Evolutionary conservation across 2,329 filamentous ascomycete species (phyloP).

Genomic region (Mycosphaerella sp.): DNA sequence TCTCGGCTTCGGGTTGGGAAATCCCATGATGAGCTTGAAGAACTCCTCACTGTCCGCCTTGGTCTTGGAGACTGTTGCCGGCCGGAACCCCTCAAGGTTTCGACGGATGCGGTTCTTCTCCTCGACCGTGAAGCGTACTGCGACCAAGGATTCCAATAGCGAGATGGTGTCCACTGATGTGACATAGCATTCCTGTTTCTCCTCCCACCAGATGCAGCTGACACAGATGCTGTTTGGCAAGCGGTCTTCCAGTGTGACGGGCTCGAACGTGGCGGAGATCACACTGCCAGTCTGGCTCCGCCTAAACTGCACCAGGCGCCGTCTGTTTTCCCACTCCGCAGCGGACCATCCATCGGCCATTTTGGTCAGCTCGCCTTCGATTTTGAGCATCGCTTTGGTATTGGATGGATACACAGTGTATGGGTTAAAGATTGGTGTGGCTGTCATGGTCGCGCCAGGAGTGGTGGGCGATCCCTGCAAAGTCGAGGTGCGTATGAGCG

Average conservation of each 20-base stretch:
- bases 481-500: conserved; percentile 62
- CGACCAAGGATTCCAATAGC: conserved; percentile 85
- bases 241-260: conserved; percentile 72
- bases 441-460: conserved; percentile 30
- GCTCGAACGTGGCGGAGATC: conserved; percentile 71
- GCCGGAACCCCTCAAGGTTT: conserved; percentile 91
- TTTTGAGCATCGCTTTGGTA: conserved; percentile 72
- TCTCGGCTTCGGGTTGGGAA: conserved; percentile 86
- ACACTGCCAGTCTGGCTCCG: conserved; percentile 76
- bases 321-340: conserved; percentile 72
- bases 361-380: conserved; percentile 73
- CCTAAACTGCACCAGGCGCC: conserved; percentile 83
- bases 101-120: conserved; percentile 97
- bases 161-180: conserved; percentile 97
- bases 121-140: conserved; percentile 82
- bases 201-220: conserved; percentile 95
- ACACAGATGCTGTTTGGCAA: conserved; percentile 83
- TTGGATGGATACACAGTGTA: conserved; percentile 69
- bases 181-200: conserved; percentile 84
- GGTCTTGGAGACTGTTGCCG: conserved; percentile 85
- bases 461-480: conserved; percentile 51
- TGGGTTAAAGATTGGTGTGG: conserved; percentile 58
- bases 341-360: conserved; percentile 80
- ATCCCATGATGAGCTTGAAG: conserved; percentile 98
- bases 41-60: conserved; percentile 92